Evolutionary conservation across 306 rosid species (phyloP).

Genomic region (Dicorynia guianensis): DNA sequence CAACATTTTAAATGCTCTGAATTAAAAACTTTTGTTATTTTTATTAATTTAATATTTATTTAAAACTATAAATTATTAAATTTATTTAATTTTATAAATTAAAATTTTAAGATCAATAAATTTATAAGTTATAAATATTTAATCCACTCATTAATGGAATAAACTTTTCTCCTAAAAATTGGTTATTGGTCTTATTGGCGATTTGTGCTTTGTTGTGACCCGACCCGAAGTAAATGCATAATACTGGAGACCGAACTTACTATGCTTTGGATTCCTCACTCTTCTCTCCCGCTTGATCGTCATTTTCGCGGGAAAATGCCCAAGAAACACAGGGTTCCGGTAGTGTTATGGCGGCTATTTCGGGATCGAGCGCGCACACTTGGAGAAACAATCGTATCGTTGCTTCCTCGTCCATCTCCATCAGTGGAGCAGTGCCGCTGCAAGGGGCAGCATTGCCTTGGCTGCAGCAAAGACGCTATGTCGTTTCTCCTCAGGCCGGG

Average conservation of each 20-base stretch:
- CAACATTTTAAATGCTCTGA: too few relatives aligned
- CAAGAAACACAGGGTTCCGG: slow-evolving; percentile 59
- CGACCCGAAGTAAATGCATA: too few relatives aligned
- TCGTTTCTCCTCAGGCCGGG: slow-evolving; percentile 59
- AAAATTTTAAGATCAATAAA: too few relatives aligned
- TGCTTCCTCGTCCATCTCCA: slow-evolving; percentile 57
- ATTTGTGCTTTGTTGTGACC: too few relatives aligned
- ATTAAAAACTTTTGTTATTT: too few relatives aligned
- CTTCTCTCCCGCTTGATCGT: slow-evolving; percentile 1
- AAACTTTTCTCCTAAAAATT: too few relatives aligned
- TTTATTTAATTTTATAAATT: too few relatives aligned
- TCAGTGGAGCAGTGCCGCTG: slow-evolving; percentile 55
- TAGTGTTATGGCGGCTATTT: slow-evolving; percentile 72
- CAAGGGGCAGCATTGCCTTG: slow-evolving; percentile 52
- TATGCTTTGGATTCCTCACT: neutral
- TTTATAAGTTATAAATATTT: too few relatives aligned
- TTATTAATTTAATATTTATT: too few relatives aligned
- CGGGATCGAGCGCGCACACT: slow-evolving; percentile 55
- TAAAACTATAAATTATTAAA: too few relatives aligned
- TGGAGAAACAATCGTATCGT: slow-evolving; percentile 47
- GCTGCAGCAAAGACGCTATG: slow-evolving; percentile 42
- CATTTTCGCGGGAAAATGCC: slow-evolving; percentile 56
- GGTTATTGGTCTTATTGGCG: too few relatives aligned
- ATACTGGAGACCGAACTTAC: neutral
- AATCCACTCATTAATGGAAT: too few relatives aligned